Evolutionary conservation across 208 protist species (phyloP).

Genomic region (Acanthamoeba quina): DNA sequence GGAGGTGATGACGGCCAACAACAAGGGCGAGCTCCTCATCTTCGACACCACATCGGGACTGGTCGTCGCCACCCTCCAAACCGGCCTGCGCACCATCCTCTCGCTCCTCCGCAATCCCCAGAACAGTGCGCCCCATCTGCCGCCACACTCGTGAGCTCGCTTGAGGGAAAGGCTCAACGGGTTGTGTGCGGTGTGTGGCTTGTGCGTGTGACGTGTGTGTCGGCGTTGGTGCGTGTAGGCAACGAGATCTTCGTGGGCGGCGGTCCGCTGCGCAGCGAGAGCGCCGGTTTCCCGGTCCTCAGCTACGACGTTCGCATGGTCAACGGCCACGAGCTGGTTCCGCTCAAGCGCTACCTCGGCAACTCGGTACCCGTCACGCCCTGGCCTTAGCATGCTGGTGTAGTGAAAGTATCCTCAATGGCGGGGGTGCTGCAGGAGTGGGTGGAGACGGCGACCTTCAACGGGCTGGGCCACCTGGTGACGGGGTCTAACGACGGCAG

Average conservation of each 20-base stretch:
- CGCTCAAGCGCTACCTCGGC: not conserved
- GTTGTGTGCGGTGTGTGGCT: no score
- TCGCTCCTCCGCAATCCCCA: not conserved
- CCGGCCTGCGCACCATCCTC: constrained; percentile 12
- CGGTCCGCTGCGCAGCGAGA: constrained; percentile 14
- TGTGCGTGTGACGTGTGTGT: not conserved
- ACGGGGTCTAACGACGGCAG: constrained; percentile 33
- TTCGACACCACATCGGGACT: not conserved
- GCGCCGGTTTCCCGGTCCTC: not conserved
- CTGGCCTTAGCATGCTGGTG: no score
- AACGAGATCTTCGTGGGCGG: constrained; percentile 22
- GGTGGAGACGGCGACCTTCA: constrained; percentile 24
- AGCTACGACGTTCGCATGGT: not conserved
- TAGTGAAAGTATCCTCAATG: not conserved
- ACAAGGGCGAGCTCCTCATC: constrained; percentile 28
- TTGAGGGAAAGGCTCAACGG: not conserved
- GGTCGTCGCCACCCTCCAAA: not conserved
- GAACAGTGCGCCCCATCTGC: not conserved
- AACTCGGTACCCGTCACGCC: not conserved
- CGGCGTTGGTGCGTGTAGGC: not conserved
- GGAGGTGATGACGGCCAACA: constrained; percentile 47
- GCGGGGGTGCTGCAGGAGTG: not conserved
- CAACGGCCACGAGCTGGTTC: not conserved
- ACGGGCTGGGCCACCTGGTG: constrained; percentile 4
- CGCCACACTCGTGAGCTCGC: not conserved